Conservation (phyloP, 78 protist genomes). For the Cyanophora paradoxa region DNA sequence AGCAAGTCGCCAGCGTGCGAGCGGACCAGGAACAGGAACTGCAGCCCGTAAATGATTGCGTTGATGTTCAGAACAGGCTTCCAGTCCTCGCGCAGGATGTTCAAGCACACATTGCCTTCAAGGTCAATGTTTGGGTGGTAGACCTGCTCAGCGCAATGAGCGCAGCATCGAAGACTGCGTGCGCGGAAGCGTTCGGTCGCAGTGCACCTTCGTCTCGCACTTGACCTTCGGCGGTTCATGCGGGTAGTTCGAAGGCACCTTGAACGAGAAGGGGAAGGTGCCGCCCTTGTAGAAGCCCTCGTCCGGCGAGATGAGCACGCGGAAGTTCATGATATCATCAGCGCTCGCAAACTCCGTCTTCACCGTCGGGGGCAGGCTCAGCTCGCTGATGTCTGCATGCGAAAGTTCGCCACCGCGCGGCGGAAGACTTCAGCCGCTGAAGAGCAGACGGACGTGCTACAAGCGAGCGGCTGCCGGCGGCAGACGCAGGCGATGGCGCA, state of each 20-base stretch:
- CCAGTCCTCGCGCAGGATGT: constrained; percentile 75
- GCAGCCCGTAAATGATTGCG: constrained; percentile 52
- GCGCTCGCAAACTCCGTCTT: constrained; percentile 9
- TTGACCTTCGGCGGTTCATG: constrained; percentile 6
- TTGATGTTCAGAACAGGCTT: constrained; percentile 53
- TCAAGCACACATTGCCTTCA: constrained; percentile 67
- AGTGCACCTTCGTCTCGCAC: constrained; percentile 8
- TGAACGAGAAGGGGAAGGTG: background rate
- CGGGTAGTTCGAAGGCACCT: constrained; percentile 10
- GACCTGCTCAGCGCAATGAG: too few relatives aligned
- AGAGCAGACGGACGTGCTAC: background rate
- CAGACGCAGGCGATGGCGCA: background rate
- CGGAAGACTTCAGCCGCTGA: too few relatives aligned
- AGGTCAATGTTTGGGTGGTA: constrained; percentile 16
- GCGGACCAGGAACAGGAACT: constrained; percentile 37
- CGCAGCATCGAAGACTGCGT: background rate
- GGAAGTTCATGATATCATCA: constrained; percentile 17
- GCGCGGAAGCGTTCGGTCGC: background rate
- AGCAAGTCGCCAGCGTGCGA: background rate
- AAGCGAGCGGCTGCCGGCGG: background rate
- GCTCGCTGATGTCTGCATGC: constrained; percentile 1
- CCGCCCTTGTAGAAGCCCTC: constrained; percentile 11
- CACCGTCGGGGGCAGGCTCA: too few relatives aligned
- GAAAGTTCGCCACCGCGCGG: background rate
- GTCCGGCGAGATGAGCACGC: background rate